Conservation (phyloP, 192 early-diverging fungal species). For the Umbelopsis isabellina region DNA sequence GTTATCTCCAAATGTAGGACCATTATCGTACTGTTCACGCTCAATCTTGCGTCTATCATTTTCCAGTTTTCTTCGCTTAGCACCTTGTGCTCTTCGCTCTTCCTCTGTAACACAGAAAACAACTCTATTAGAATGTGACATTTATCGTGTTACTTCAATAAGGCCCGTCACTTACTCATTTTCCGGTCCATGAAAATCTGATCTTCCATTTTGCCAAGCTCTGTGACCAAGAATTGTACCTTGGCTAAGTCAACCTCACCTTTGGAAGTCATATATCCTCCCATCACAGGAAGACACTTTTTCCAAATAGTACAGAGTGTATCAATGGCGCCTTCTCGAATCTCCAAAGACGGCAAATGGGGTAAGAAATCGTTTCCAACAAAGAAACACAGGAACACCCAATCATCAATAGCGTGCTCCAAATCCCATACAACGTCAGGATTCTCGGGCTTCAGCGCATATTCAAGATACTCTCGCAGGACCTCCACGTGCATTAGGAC, state of each 20-base stretch:
- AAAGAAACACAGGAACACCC: conserved; percentile 96
- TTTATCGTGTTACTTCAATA: background rate
- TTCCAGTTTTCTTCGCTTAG: conserved; percentile 41
- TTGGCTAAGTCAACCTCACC: conserved; percentile 79
- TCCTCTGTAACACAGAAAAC: conserved; percentile 29
- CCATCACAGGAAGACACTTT: conserved; percentile 67
- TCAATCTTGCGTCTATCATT: conserved; percentile 24
- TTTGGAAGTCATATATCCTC: conserved; percentile 85
- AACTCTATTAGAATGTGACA: background rate
- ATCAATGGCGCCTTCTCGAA: conserved; percentile 93
- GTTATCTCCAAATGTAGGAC: conserved; percentile 39
- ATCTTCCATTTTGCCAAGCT: conserved; percentile 85
- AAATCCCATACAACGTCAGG: conserved; percentile 83
- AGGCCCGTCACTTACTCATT: conserved; percentile 46
- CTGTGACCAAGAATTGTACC: conserved; percentile 78
- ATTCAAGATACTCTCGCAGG: conserved; percentile 90
- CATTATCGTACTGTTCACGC: conserved; percentile 19
- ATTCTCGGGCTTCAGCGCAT: conserved; percentile 71
- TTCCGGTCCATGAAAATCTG: conserved; percentile 73
- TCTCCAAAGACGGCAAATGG: conserved; percentile 91
- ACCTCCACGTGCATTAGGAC: conserved; percentile 81
- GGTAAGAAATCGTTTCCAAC: conserved; percentile 99
- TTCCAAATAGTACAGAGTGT: conserved; percentile 91
- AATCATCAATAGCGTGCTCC: conserved; percentile 95
- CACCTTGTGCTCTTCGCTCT: conserved; percentile 28